phyloP scores from a whole-genome alignment of 345 rosid genomes.

The Odontarrhena argentea region DNA sequence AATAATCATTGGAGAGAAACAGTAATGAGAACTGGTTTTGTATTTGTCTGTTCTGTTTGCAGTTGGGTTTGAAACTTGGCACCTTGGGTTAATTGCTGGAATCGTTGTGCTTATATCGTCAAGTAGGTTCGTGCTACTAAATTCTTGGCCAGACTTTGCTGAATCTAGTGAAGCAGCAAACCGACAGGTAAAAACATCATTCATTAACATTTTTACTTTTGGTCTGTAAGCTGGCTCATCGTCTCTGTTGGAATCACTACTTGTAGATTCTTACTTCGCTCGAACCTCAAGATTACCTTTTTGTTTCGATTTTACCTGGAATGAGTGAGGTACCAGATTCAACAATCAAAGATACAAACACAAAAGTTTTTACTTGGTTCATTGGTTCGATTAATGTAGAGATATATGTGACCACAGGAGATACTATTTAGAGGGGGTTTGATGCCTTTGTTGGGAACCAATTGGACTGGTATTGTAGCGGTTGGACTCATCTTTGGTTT shows the following conservation, averaged over 20 bases:
- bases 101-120: slow-evolving; percentile 70
- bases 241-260: background rate
- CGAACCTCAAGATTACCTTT: slow-evolving; percentile 72
- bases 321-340: slow-evolving; percentile 63
- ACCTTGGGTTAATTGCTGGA: slow-evolving; percentile 70
- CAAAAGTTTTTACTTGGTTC: background rate
- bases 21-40: slow-evolving; percentile 1
- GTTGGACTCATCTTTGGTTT: slow-evolving; percentile 71
- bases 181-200: slow-evolving; percentile 53
- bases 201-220: background rate
- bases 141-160: slow-evolving; percentile 77
- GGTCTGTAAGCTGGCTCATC: slow-evolving; percentile 4
- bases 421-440: slow-evolving; percentile 78
- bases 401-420: slow-evolving; percentile 53
- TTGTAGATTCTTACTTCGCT: slow-evolving; percentile 82
- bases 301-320: slow-evolving; percentile 82
- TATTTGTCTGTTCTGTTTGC: slow-evolving; percentile 30
- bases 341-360: background rate
- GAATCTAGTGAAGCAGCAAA: slow-evolving; percentile 88
- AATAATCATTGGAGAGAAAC: background rate
- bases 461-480: slow-evolving; percentile 58
- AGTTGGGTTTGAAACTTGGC: slow-evolving; percentile 89
- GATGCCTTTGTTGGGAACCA: slow-evolving; percentile 68
- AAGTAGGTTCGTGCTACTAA: slow-evolving; percentile 65
- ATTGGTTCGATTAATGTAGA: slow-evolving; percentile 5